Conservation (phyloP, 2,329 filamentous ascomycete genomes). For the Claviceps maximensis region DNA sequence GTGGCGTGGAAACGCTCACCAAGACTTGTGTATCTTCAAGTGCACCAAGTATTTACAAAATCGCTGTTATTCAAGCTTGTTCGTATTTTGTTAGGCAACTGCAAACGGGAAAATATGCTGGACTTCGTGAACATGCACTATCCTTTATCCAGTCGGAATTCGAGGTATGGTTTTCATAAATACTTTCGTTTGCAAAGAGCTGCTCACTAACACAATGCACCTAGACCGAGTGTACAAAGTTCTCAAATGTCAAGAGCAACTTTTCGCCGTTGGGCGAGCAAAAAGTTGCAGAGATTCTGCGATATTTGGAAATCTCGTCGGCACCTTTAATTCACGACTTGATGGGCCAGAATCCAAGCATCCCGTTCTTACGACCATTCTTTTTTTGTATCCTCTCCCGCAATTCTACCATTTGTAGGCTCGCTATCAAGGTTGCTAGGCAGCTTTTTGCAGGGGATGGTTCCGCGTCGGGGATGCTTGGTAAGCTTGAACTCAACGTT, state of each 20-base stretch:
- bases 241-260: constrained; percentile 9
- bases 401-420: constrained; percentile 33
- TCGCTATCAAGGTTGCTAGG: constrained; percentile 34
- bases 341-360: constrained; percentile 12
- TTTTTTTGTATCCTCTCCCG: constrained; percentile 40
- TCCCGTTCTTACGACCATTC: constrained; percentile 34
- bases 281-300: constrained; percentile 20
- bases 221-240: constrained; percentile 3
- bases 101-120: constrained; percentile 34
- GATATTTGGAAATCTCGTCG: constrained; percentile 42
- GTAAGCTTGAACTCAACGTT: constrained; percentile 13
- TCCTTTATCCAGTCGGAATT: constrained; percentile 33
- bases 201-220: background rate
- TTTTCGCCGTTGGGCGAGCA: constrained; percentile 26
- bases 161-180: background rate
- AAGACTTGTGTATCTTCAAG: constrained; percentile 43
- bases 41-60: constrained; percentile 46
- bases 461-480: constrained; percentile 15
- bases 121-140: constrained; percentile 41
- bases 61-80: constrained; percentile 49
- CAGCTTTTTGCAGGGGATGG: constrained; percentile 28
- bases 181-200: background rate
- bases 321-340: constrained; percentile 19
- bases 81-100: constrained; percentile 45
- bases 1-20: constrained; percentile 41